Conservation (phyloP, 169 alveolate genomes). For the Eimeria tenella region DNA sequence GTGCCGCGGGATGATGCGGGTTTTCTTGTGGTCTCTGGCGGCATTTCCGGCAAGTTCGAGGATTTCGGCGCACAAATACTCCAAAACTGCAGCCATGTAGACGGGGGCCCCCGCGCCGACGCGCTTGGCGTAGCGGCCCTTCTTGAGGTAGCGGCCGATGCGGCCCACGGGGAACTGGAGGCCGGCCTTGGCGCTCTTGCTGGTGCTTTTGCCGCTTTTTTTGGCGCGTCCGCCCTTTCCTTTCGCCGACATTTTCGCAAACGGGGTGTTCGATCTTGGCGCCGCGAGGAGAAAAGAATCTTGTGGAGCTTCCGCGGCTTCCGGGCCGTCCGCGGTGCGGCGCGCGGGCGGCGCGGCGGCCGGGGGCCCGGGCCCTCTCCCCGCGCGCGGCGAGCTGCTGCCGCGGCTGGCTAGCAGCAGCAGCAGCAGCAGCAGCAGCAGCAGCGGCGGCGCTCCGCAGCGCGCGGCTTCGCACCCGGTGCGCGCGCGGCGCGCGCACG, state of each 20-base stretch:
- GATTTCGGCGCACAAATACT: slow-evolving; percentile 98
- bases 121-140: slow-evolving; percentile 98
- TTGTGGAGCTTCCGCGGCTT: no score
- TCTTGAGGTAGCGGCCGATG: slow-evolving; percentile 97
- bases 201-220: slow-evolving; percentile 89
- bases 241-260: slow-evolving; percentile 83
- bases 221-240: slow-evolving; percentile 90
- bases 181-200: slow-evolving; percentile 99
- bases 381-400: background rate
- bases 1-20: slow-evolving; percentile 99
- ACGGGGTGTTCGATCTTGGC: background rate
- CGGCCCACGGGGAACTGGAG: slow-evolving; percentile 99
- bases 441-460: no score
- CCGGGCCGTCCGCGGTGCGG: no score
- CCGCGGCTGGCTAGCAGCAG: background rate
- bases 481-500: background rate
- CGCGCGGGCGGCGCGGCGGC: background rate
- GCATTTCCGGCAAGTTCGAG: slow-evolving; percentile 99
- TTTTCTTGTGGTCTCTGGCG: slow-evolving; percentile 98
- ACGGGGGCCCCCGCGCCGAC: slow-evolving; percentile 89
- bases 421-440: background rate
- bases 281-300: background rate
- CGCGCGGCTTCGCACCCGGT: no score
- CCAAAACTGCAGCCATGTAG: slow-evolving; percentile 98
- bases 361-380: background rate